Base-by-base conservation (phyloP, 78 protist genomes). In the Dictyostelium intermedium region DNA sequence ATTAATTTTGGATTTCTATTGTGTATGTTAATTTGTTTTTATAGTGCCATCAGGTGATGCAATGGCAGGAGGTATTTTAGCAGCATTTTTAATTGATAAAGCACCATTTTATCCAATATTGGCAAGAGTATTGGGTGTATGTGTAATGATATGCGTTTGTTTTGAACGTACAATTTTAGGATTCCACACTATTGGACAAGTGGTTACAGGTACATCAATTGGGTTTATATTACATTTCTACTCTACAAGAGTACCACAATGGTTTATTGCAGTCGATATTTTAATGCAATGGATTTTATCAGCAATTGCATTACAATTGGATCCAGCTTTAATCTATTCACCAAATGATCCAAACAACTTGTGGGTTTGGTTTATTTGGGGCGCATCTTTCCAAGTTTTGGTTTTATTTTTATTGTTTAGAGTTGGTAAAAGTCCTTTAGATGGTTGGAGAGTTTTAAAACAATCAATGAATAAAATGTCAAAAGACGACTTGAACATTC, bases 341-440 rank as follows among this genome's bases (percentile, higher is more conserved):
- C 69, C 79, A 63, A 89, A 89, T 34, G 94, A 89, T 89, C 82
- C 94, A 89, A 89, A 89, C 53, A 89, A 89, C 39, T 43, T 89
- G 8, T 89, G 83, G 83, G 94, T 89, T 16, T 89, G 94, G 94
- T 89, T 89, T 81, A 47, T 89, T 45, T 89, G 94, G 94, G 94
- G 94, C 25, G 56, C 83, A 14, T 80, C 87, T 25, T 89, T 89
- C 94, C 94, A 89, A 70, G n/a, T 89, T 63, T 69, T 89, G 18
- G 94, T 89, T 5, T 35, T 89, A 11, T 47, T 89, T 35, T 32
- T 66, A 27, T 69, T 89, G 8, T 30, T 80, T 25, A 78, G 85
- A 70, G 47, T 89, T 69, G 94, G 94, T 34, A 76, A 63, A 70
- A 23, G 53, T 18, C 85, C 81, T 47, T 43, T 78, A 6, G 87